These are phyloP conservation scores for Parathielavia hyrcaniae DNA, from an alignment of 495 filamentous ascomycete genomes.

Conservation along the genomic window DNA sequence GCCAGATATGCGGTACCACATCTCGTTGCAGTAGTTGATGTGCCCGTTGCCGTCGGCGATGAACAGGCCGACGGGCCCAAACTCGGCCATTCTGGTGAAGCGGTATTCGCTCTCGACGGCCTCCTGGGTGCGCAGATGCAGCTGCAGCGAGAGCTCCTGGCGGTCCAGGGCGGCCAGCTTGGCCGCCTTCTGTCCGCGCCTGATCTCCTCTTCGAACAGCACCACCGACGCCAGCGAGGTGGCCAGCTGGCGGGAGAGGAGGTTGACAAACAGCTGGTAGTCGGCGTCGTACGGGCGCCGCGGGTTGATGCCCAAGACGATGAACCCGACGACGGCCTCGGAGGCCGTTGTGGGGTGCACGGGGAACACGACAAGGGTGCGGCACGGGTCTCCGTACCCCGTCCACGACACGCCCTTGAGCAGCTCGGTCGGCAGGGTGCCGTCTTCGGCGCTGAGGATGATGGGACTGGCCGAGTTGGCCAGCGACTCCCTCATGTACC, in stretches of 20 bases:
- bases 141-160: constrained; percentile 59
- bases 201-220: constrained; percentile 67
- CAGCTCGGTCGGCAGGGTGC: constrained; percentile 51
- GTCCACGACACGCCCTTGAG: constrained; percentile 57
- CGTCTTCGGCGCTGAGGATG: constrained; percentile 52
- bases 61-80: constrained; percentile 66
- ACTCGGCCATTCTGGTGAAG: constrained; percentile 69
- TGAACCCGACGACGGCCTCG: constrained; percentile 56
- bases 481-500: constrained; percentile 62
- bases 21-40: constrained; percentile 67
- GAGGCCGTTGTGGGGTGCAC: constrained; percentile 63
- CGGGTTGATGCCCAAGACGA: constrained; percentile 64
- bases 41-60: constrained; percentile 57
- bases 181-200: constrained; percentile 58
- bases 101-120: constrained; percentile 63
- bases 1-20: constrained; percentile 61
- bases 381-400: constrained; percentile 58
- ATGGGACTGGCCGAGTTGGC: constrained; percentile 48
- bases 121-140: constrained; percentile 60
- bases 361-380: constrained; percentile 61
- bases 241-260: constrained; percentile 62
- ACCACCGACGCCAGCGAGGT: constrained; percentile 68
- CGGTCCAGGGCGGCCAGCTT: constrained; percentile 58
- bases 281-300: constrained; percentile 63
- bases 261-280: constrained; percentile 61